A percentile compares a stretch with the other conserved stretches of the same genome.
These are phyloP conservation scores for Lentinus tigrinus DNA, from an alignment of 768 basidiomycete species.

Conservation along the genomic window DNA sequence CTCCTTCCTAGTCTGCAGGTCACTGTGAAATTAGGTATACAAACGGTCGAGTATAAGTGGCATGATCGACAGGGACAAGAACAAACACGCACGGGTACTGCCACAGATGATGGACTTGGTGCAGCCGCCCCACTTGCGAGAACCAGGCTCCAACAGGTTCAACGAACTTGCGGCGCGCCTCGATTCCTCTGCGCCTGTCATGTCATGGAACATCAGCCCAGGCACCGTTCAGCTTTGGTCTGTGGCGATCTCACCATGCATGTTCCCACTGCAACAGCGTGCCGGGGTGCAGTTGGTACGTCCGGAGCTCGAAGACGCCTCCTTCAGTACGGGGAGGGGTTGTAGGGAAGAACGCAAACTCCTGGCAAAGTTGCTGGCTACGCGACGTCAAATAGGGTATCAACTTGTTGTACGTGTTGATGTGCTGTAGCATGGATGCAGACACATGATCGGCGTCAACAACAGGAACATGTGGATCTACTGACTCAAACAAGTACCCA, in stretches of 20 bases:
- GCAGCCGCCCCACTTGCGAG: conserved; percentile 79
- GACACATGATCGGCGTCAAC: conserved; percentile 2
- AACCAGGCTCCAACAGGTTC: conserved; percentile 92
- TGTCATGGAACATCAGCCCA: not conserved
- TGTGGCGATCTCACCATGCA: conserved; percentile 60
- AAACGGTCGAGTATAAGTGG: conserved; percentile 13
- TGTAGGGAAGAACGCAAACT: conserved; percentile 95
- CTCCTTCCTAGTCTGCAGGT: conserved; percentile 78
- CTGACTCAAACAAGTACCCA: conserved; percentile 26
- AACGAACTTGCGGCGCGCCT: conserved; percentile 86
- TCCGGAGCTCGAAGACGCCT: conserved; percentile 91
- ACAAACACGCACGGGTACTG: conserved; percentile 72
- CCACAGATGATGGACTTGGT: conserved; percentile 96
- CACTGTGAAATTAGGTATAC: conserved; percentile 37
- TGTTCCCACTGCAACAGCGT: conserved; percentile 93
- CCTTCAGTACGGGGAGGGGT: conserved; percentile 84
- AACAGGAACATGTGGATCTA: not conserved
- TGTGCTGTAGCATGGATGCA: conserved; percentile 44
- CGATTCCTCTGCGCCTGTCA: conserved; percentile 85
- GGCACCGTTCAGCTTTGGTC: not conserved
- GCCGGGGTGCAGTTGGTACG: conserved; percentile 86
- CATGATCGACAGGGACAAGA: conserved; percentile 1
- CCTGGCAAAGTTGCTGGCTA: conserved; percentile 78
- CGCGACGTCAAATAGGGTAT: conserved; percentile 75
- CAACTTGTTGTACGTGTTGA: conserved; percentile 66